Percentiles rank a stretch among this genome's conserved stretches.
phyloP scores from a whole-genome alignment of 1,139 yeast genomes.

The Magnusiomyces magnusii region DNA sequence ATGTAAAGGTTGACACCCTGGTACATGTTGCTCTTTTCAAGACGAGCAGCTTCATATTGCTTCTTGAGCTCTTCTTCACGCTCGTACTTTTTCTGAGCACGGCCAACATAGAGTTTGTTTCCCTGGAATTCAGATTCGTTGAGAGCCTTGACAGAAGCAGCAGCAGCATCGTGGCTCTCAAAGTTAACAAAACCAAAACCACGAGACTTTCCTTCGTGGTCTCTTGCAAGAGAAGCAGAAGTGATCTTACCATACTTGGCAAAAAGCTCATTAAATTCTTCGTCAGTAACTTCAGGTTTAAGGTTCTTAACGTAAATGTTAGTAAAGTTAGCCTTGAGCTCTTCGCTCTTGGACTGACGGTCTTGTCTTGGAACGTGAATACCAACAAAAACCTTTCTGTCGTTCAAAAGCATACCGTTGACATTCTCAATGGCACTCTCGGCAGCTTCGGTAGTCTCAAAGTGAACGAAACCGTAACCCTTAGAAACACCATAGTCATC shows the following conservation, averaged over 20 bases:
- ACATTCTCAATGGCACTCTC: constrained; percentile 93
- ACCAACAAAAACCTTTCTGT: constrained; percentile 93
- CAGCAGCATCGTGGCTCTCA: constrained; percentile 81
- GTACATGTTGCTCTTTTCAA: constrained; percentile 88
- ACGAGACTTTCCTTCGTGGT: constrained; percentile 81
- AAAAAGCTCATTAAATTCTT: constrained; percentile 65
- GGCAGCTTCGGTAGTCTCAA: constrained; percentile 90
- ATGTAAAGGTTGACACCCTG: constrained; percentile 97
- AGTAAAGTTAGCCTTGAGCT: constrained; percentile 88
- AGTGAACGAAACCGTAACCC: constrained; percentile 98
- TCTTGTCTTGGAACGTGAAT: constrained; percentile 90
- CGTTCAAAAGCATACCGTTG: constrained; percentile 97
- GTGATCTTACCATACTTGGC: constrained; percentile 72
- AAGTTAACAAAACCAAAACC: constrained; percentile 96
- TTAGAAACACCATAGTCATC: constrained; percentile 89
- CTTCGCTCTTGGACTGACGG: constrained; percentile 92
- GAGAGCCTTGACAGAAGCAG: constrained; percentile 84
- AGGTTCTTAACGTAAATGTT: constrained; percentile 93
- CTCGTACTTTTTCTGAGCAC: constrained; percentile 99
- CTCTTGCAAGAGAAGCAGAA: constrained; percentile 75
- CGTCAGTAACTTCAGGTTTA: constrained; percentile 61
- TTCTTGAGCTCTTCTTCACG: constrained; percentile 94
- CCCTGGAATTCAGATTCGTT: constrained; percentile 82
- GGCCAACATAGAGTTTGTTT: constrained; percentile 87
- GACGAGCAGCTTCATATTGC: constrained; percentile 88